phyloP scores from a whole-genome alignment of 2,329 filamentous ascomycete genomes.

The Davidsoniella eucalypti region DNA sequence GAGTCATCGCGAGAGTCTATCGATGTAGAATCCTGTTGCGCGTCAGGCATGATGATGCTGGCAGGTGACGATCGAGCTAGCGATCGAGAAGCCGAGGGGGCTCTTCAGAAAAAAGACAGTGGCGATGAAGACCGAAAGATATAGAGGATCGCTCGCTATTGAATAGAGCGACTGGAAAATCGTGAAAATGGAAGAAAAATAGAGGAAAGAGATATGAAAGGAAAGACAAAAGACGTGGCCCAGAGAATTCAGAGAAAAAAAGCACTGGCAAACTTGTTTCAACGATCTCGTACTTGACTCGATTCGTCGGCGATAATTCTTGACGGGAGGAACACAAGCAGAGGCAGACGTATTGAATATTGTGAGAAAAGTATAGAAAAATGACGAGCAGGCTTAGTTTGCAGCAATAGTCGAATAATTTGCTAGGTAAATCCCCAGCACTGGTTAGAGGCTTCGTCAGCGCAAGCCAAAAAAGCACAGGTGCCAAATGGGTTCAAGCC shows the following conservation, averaged over 20 bases:
- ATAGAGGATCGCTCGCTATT: neutral
- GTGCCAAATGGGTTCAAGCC: too few species aligned
- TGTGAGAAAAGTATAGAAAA: too few species aligned
- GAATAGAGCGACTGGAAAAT: neutral
- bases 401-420: neutral
- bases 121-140: neutral
- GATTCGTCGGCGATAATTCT: neutral
- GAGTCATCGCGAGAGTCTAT: slow-evolving; percentile 37
- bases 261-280: neutral
- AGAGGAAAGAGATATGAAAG: neutral
- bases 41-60: slow-evolving; percentile 28
- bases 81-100: neutral
- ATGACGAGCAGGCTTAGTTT: neutral
- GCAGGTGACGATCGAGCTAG: neutral
- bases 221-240: neutral
- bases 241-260: neutral
- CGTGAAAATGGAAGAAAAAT: neutral
- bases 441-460: too few species aligned
- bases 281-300: too few species aligned
- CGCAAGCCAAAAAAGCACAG: neutral
- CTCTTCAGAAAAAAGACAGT: neutral
- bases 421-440: too few species aligned
- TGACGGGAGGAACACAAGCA: neutral
- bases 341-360: neutral
- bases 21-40: slow-evolving; percentile 25